Base-by-base conservation (phyloP, 805 yeast genomes). In the Starmerella khaoyaiensis region DNA sequence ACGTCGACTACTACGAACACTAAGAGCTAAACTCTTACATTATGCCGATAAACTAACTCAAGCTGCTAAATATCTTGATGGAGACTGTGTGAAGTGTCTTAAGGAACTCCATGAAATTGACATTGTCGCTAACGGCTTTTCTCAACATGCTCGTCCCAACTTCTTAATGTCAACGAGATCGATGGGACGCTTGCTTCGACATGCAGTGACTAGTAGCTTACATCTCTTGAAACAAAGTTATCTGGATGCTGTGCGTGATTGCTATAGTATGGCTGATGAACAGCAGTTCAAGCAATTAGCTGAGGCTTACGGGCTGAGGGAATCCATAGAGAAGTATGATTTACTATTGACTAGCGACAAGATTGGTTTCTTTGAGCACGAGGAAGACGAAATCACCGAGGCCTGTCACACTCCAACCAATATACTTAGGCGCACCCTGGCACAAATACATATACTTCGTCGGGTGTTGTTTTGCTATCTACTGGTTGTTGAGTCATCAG, bases 391-490 rank as follows among this genome's bases (percentile, higher is more conserved):
- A n/a, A 46, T 44, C 4, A 33, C 40, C n/a, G 40, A 33, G 9
- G 31, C 46, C 5, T 39, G 46, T 28, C 25, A 32, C 51, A 51
- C 45, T n/a, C 39, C 59, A 3, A 37, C 55, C 1, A 36, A 36
- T 3, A 36, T 38, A 6, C 46, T 67, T n/a, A 54, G 52, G 25
- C 45, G 37, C 4, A 62, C 56, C 28, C 46, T 63, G 20, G 48
- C 54, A 31, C 57, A 60, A 37, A 51, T 62, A 10, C 65, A 63
- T 23, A 44, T 56, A 21, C 37, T 67, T 29, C 56, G 69, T 37
- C 58, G 68, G n/a, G 60, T 65, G 31, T 49, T 63, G 35, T 51
- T 69, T 3, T 66, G 71, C 50, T 55, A 63, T 27, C 41, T 68
- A 16, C 41, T 69, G 30, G 61, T 72, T 1, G 47, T 61, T 14